Conservation (phyloP, 352 stramenopile genomes). For the Phytophthora sojae region DNA sequence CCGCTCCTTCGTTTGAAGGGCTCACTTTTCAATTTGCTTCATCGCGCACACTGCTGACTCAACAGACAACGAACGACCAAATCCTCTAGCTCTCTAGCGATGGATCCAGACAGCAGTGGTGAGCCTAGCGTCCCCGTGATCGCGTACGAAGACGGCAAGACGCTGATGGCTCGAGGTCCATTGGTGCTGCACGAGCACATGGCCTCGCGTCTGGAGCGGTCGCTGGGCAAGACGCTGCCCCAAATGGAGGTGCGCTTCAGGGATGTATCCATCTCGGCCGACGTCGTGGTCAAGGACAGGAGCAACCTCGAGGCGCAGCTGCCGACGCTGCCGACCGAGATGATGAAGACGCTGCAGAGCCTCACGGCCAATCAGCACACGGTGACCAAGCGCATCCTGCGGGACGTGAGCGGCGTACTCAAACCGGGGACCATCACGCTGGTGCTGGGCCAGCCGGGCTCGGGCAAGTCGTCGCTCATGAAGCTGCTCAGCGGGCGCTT, state of each 20-base stretch:
- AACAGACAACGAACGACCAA: not conserved
- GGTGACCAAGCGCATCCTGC: constrained; percentile 29
- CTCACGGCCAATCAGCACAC: constrained; percentile 25
- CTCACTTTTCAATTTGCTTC: constrained; percentile 8
- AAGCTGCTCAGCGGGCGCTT: constrained; percentile 40
- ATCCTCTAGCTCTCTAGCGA: not conserved
- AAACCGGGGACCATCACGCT: constrained; percentile 33
- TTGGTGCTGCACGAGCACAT: constrained; percentile 14
- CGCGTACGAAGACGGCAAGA: constrained; percentile 14
- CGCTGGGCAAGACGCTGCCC: constrained; percentile 36
- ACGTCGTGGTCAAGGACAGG: constrained; percentile 32
- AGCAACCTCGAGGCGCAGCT: constrained; percentile 21
- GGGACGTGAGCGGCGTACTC: constrained; percentile 27
- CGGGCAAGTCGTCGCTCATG: constrained; percentile 34
- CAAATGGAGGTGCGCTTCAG: constrained; percentile 34
- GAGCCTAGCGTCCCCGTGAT: not conserved
- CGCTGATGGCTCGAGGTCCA: constrained; percentile 1
- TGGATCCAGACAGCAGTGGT: not conserved
- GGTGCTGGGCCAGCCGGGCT: constrained; percentile 25
- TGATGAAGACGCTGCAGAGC: constrained; percentile 16
- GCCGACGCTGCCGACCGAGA: constrained; percentile 34
- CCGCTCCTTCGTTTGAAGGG: not conserved
- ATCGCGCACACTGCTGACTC: not conserved
- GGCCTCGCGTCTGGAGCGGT: constrained; percentile 16
- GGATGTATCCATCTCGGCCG: constrained; percentile 21